These are phyloP conservation scores for Mycosphaerella sp. DNA, from an alignment of 2,329 filamentous ascomycete species.

Conservation along the genomic window DNA sequence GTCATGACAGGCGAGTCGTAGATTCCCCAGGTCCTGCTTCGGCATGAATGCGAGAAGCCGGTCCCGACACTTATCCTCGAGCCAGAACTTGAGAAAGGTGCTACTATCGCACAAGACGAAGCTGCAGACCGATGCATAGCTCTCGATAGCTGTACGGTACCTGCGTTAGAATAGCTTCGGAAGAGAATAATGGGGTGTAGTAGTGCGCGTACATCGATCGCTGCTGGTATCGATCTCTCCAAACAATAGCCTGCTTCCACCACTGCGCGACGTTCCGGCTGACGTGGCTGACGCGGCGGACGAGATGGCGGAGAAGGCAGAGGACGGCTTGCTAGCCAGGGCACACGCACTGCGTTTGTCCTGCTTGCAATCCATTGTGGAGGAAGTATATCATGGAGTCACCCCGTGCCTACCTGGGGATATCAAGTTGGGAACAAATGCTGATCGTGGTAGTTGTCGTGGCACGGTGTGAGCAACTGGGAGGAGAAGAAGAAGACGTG, in stretches of 20 bases:
- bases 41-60: constrained; percentile 39
- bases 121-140: constrained; percentile 44
- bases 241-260: constrained; percentile 40
- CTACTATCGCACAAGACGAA: constrained; percentile 45
- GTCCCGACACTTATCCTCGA: constrained; percentile 43
- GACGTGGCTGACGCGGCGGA: constrained; percentile 32
- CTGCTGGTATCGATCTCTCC: constrained; percentile 45
- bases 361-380: constrained; percentile 28
- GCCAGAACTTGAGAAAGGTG: constrained; percentile 46
- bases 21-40: constrained; percentile 38
- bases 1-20: constrained; percentile 63
- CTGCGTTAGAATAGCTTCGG: constrained; percentile 16
- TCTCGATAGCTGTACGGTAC: constrained; percentile 36
- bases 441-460: constrained; percentile 15
- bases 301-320: constrained; percentile 30
- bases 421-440: constrained; percentile 11
- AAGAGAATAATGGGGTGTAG: constrained; percentile 6
- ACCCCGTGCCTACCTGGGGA: constrained; percentile 2
- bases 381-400: constrained; percentile 19
- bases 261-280: constrained; percentile 31
- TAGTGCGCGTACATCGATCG: constrained; percentile 32
- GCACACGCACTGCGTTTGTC: constrained; percentile 20
- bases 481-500: constrained; percentile 2
- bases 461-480: constrained; percentile 13
- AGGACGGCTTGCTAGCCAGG: constrained; percentile 32